These are phyloP conservation scores for Moniliella sp. DNA, from an alignment of 1,284 basidiomycete species.

Conservation along the genomic window DNA sequence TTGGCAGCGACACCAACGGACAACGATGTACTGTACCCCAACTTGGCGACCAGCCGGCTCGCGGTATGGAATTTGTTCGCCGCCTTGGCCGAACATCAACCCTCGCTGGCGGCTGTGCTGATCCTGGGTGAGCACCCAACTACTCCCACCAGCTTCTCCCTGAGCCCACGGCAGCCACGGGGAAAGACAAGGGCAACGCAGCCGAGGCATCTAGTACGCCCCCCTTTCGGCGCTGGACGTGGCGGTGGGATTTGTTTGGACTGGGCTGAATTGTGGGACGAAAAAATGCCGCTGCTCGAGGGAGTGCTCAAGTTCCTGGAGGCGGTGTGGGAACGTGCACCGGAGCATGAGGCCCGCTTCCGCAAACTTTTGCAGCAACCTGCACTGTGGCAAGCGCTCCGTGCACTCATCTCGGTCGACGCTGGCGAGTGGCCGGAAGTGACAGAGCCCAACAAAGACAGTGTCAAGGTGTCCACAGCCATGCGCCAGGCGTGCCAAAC, in stretches of 20 bases:
- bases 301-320: slow-evolving; percentile 32
- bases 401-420: too few species aligned
- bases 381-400: too few species aligned
- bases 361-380: too few species aligned
- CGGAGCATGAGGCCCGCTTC: too few species aligned
- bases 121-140: slow-evolving; percentile 48
- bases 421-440: too few species aligned
- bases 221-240: slow-evolving; percentile 3
- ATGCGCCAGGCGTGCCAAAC: too few species aligned
- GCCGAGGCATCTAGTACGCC: slow-evolving; percentile 10
- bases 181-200: slow-evolving; percentile 12
- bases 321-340: too few species aligned
- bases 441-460: too few species aligned
- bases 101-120: slow-evolving; percentile 61
- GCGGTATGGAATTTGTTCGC: slow-evolving; percentile 69
- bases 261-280: not conserved
- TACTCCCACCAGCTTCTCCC: too few species aligned
- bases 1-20: slow-evolving; percentile 23
- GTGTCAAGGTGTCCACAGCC: too few species aligned
- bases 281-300: slow-evolving; percentile 3
- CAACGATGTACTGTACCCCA: slow-evolving; percentile 8
- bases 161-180: slow-evolving; percentile 11
- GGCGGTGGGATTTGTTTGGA: not conserved
- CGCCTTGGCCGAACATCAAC: slow-evolving; percentile 61
- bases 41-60: slow-evolving; percentile 30